These are phyloP conservation scores for Metarhizium robertsii DNA, from an alignment of 2,329 filamentous ascomycete genomes.

Conservation along the genomic window DNA sequence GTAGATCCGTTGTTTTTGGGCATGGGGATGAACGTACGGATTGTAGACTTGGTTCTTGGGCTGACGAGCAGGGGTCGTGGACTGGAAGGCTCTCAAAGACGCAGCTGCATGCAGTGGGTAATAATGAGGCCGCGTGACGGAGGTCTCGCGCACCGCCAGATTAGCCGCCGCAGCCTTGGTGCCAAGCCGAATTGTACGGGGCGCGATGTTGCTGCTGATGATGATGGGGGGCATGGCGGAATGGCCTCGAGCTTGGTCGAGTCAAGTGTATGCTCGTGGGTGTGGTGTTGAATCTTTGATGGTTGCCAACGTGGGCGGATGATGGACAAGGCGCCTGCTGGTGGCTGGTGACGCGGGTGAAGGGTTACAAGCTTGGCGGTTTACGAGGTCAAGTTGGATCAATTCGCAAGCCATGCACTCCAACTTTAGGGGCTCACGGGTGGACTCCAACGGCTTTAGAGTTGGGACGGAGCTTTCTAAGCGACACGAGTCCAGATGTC, in stretches of 20 bases:
- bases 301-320: too few relatives aligned
- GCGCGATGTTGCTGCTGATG: neutral
- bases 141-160: neutral
- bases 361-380: too few relatives aligned
- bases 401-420: too few relatives aligned
- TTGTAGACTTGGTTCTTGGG: conserved; percentile 13
- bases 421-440: too few relatives aligned
- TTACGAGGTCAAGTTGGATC: too few relatives aligned
- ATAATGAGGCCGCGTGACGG: neutral
- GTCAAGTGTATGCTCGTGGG: neutral
- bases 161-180: neutral
- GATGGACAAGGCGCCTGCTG: too few relatives aligned
- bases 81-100: conserved; percentile 1
- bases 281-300: too few relatives aligned
- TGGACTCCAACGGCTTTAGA: too few relatives aligned
- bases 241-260: neutral
- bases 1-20: neutral
- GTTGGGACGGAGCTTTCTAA: too few relatives aligned
- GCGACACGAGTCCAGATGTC: too few relatives aligned
- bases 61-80: conserved; percentile 5
- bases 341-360: too few relatives aligned
- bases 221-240: neutral
- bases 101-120: neutral
- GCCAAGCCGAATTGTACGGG: neutral
- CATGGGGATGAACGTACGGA: conserved; percentile 6